phyloP scores from a whole-genome alignment of 495 filamentous ascomycete species.

The Sordaria brevicollis region DNA sequence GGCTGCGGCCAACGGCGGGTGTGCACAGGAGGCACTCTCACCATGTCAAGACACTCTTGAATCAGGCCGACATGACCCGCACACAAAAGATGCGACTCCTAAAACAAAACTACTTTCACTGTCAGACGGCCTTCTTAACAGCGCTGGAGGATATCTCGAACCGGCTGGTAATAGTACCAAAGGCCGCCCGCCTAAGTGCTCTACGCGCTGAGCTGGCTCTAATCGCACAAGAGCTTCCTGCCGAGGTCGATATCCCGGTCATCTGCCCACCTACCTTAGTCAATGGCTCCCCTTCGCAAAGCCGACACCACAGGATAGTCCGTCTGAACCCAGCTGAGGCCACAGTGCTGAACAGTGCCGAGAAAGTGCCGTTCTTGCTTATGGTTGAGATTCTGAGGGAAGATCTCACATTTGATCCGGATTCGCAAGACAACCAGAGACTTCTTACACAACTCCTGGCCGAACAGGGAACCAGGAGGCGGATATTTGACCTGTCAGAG shows the following conservation, averaged over 20 bases:
- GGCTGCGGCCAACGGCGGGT: slow-evolving; percentile 40
- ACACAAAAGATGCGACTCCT: slow-evolving; percentile 52
- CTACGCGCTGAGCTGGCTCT: slow-evolving; percentile 65
- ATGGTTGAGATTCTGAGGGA: slow-evolving; percentile 68
- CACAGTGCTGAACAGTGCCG: slow-evolving; percentile 68
- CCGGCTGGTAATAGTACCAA: slow-evolving; percentile 61
- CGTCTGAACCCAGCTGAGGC: slow-evolving; percentile 68
- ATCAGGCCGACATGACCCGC: slow-evolving; percentile 42
- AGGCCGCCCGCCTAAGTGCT: slow-evolving; percentile 63
- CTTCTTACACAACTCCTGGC: slow-evolving; percentile 48
- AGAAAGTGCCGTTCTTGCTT: slow-evolving; percentile 65
- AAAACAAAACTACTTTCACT: slow-evolving; percentile 63
- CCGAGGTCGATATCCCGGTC: slow-evolving; percentile 67
- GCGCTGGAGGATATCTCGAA: slow-evolving; percentile 71
- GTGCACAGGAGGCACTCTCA: slow-evolving; percentile 38
- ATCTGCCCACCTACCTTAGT: slow-evolving; percentile 60
- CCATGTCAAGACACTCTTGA: slow-evolving; percentile 33
- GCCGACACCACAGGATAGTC: slow-evolving; percentile 63
- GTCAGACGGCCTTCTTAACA: slow-evolving; percentile 59
- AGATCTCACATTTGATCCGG: slow-evolving; percentile 66
- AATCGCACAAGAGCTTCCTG: slow-evolving; percentile 60
- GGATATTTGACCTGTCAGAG: slow-evolving; percentile 57
- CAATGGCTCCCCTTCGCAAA: slow-evolving; percentile 51
- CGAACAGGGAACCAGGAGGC: slow-evolving; percentile 49
- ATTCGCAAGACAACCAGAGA: slow-evolving; percentile 51